Percentiles rank a stretch among this genome's conserved stretches.
Conservation (phyloP, 2,329 filamentous ascomycete species). For the Neurospora sp. region DNA sequence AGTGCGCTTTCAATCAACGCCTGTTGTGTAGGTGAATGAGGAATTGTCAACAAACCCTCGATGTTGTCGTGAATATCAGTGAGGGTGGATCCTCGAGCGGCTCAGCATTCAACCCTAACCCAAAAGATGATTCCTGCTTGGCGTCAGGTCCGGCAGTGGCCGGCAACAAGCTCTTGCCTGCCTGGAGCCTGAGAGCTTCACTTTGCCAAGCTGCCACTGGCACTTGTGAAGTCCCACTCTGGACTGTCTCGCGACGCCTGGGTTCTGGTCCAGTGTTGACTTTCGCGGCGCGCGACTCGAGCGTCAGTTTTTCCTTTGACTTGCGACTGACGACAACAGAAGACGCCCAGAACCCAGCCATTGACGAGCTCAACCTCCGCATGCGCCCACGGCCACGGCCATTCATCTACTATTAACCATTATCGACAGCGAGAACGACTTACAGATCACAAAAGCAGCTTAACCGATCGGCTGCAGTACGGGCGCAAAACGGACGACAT, state of each 20-base stretch:
- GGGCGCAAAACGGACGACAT: background rate
- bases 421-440: background rate
- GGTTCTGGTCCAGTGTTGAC: background rate
- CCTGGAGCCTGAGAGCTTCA: background rate
- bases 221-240: background rate
- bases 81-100: background rate
- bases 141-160: background rate
- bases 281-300: background rate
- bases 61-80: background rate
- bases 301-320: conserved; percentile 2
- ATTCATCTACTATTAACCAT: background rate
- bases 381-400: conserved; percentile 1
- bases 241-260: background rate
- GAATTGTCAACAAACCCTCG: background rate
- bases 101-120: background rate
- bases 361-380: conserved; percentile 3
- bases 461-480: background rate
- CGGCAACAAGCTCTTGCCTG: background rate
- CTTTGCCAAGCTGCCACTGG: background rate
- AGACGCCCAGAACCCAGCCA: conserved; percentile 4
- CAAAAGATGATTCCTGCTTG: background rate
- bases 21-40: background rate
- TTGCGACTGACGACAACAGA: conserved; percentile 13
- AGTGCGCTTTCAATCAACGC: background rate
- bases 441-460: background rate